These are phyloP conservation scores for Trametes villosa DNA, from an alignment of 768 basidiomycete genomes.

Conservation along the genomic window DNA sequence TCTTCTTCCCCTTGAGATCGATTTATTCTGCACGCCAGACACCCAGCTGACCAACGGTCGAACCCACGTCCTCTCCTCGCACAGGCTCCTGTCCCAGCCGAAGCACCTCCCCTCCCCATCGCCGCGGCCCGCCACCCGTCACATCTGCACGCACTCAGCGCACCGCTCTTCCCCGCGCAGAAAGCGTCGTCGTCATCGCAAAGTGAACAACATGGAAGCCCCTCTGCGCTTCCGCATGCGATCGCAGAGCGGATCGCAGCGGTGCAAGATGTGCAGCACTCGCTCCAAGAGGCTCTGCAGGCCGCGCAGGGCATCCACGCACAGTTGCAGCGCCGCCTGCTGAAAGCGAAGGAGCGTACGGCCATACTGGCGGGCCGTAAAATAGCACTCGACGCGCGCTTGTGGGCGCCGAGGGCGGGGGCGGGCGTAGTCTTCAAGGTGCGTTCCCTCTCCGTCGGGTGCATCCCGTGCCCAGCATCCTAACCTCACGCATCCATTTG, in stretches of 20 bases:
- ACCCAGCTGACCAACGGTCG: not conserved
- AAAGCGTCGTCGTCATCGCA: not conserved
- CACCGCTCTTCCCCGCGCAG: constrained; percentile 18
- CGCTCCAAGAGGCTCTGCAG: constrained; percentile 13
- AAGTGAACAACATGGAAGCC: not conserved
- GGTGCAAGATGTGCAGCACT: constrained; percentile 6
- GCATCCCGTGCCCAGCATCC: not conserved
- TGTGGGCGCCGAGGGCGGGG: constrained; percentile 18
- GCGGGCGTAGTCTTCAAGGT: constrained; percentile 10
- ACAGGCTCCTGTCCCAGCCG: not conserved
- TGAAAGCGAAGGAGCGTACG: not conserved
- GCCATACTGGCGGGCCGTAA: not conserved
- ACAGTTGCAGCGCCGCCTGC: constrained; percentile 2
- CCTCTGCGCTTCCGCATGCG: not conserved
- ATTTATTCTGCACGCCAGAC: not conserved
- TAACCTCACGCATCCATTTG: not conserved
- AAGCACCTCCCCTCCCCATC: constrained; percentile 35
- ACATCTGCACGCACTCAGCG: constrained; percentile 16
- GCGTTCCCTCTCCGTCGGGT: not conserved
- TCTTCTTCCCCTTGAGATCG: not conserved
- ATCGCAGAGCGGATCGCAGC: constrained; percentile 20
- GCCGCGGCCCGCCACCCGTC: constrained; percentile 53
- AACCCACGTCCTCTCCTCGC: not conserved
- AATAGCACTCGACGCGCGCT: not conserved
- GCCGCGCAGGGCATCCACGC: constrained; percentile 10